Percentiles rank a stretch among this genome's conserved stretches.
Conservation (phyloP, 2,329 filamentous ascomycete species). For the Paradendryphiella salina region DNA sequence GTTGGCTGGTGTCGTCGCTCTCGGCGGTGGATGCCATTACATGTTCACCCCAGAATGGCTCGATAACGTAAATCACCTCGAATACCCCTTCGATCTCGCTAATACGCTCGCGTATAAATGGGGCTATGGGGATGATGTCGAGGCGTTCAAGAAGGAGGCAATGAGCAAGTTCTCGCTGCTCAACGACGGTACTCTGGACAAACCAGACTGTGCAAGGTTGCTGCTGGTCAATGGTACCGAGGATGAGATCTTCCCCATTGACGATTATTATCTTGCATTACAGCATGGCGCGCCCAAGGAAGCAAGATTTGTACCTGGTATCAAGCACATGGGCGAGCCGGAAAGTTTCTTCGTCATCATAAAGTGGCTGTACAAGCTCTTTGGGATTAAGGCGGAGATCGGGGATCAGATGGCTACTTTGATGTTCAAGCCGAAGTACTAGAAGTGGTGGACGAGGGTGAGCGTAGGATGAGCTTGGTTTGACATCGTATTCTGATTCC, state of each 20-base stretch:
- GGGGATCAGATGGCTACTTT: constrained; percentile 53
- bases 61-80: constrained; percentile 58
- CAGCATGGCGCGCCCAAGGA: constrained; percentile 59
- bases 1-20: constrained; percentile 56
- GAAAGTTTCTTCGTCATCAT: constrained; percentile 55
- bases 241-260: constrained; percentile 66
- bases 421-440: constrained; percentile 53
- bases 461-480: too few relatives aligned
- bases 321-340: constrained; percentile 58
- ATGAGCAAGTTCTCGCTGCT: constrained; percentile 58
- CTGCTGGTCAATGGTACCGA: constrained; percentile 62
- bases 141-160: constrained; percentile 54
- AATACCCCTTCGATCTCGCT: constrained; percentile 63
- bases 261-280: constrained; percentile 61
- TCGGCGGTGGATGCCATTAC: constrained; percentile 58
- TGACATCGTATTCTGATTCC: too few relatives aligned
- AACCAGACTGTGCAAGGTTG: constrained; percentile 53
- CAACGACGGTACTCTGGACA: constrained; percentile 59
- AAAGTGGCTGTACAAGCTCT: constrained; percentile 55
- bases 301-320: constrained; percentile 50
- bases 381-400: constrained; percentile 50
- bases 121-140: constrained; percentile 45
- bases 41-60: constrained; percentile 63
- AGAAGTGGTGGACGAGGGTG: too few relatives aligned
- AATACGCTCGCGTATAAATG: constrained; percentile 57